Percentiles rank a stretch among this genome's conserved stretches.
Evolutionary conservation across 768 basidiomycete species (phyloP).

Genomic region (Pisolithus marmoratus): DNA sequence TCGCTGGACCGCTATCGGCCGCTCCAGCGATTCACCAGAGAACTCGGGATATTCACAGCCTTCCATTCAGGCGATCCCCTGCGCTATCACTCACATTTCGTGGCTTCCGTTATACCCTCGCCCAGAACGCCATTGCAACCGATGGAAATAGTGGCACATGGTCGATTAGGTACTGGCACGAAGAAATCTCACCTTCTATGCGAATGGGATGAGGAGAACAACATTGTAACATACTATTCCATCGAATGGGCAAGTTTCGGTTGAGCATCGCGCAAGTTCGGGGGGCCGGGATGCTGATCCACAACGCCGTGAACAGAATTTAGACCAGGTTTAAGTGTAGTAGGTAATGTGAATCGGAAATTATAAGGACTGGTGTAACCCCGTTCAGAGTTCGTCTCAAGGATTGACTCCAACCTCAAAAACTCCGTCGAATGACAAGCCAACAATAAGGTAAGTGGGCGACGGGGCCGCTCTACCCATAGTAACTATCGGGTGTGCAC

Average conservation of each 20-base stretch:
- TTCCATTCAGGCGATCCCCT: constrained; percentile 73
- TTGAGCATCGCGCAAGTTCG: constrained; percentile 3
- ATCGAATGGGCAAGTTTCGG: constrained; percentile 94
- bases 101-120: constrained; percentile 72
- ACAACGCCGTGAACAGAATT: not conserved
- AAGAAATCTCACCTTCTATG: constrained; percentile 94
- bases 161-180: constrained; percentile 91
- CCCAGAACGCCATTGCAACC: constrained; percentile 58
- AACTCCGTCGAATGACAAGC: too few relatives aligned
- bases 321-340: too few relatives aligned
- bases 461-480: too few relatives aligned
- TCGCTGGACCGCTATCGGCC: not conserved
- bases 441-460: too few relatives aligned
- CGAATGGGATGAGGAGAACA: constrained; percentile 72
- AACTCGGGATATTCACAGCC: not conserved
- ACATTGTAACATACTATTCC: constrained; percentile 66
- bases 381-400: too few relatives aligned
- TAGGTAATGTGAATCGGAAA: too few relatives aligned
- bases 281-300: not conserved
- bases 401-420: too few relatives aligned
- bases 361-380: too few relatives aligned
- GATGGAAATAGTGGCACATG: constrained; percentile 94
- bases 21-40: constrained; percentile 4
- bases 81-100: constrained; percentile 96
- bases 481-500: too few relatives aligned